Base-by-base conservation (phyloP, 257 asterid genomes). In the Fraxinus quadrangulata region DNA sequence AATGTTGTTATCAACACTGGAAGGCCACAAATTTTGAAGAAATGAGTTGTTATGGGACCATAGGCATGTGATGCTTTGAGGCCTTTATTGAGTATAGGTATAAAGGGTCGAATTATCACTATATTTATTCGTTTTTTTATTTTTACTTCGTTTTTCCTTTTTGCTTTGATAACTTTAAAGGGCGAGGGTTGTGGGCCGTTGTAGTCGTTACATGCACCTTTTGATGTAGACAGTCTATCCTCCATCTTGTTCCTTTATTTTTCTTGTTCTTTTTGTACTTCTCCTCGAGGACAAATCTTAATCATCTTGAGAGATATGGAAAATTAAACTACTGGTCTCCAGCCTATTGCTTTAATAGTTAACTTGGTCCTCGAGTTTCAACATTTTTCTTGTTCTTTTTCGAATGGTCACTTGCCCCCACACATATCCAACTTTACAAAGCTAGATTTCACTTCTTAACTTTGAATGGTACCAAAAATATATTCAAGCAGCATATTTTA, bases 11-110 rank as follows among this genome's bases (percentile, higher is more conserved):
- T 84, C 80, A 79, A 65, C 71, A 82, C 56, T 75, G 68, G 2
- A 51, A 81, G 82, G 72, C 89, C 89, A 87, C 93, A 86, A 17
- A 71, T 74, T 85, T 74, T 77, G 78, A 67, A 66, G 73, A 69
- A 72, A 59, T 77, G 79, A 81, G 88, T 80, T 81, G 90, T 79
- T 78, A 69, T 81, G 86, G 90, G 87, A 73, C 87, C 86, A 76
- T 12, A 66, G 19, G 79, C 87, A 81, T 85, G 88, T 84, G 87
- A 84, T 80, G 68, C 39, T 76, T 56, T 61, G 77, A 74, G 69
- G 26, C 78, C 79, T 78, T 66, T 78, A 5, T 71, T 73, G 36
- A 77, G 70, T 63, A 63, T 21, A 11, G 14, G 67, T 28, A 59
- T 2, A 23, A 59, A 63, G 17, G 1, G 28, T 23, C 17, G 69